Evolutionary conservation across 352 stramenopile species (phyloP), one percentile per base, ranked within the genome.

Genomic region (Halophytophthora polymorphica): DNA sequence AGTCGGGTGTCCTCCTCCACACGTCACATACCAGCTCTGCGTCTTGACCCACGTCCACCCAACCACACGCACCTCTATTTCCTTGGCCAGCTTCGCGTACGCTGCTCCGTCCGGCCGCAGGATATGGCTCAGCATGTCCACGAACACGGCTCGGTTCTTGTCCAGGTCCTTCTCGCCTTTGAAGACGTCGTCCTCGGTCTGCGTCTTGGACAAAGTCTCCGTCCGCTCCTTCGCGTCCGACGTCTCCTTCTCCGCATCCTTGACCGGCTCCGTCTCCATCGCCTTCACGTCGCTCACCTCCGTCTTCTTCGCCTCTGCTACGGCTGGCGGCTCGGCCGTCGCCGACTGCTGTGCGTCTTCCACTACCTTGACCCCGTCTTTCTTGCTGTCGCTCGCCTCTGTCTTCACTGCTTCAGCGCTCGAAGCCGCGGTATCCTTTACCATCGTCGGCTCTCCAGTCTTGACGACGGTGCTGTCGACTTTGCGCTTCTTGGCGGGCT

Each of bases 11-110:
- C 33, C 33, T 14, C 33, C 10, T 15, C 6, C 19, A 41, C 23
- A 38, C 34, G 58, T 29, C 19, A 62, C 10, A 41, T 35, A 46
- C 22, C 50, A 55, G 2, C 43, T 41, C 22, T 18, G 15, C 12
- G n/a, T 53, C n/a, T 21, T 34, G 15, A 62, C 1, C 44, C 3
- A 40, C 50, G 17, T 28, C 22, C 28, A 18, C 6, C 1, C 37
- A 6, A 41, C n/a, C n/a, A n/a, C n/a, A 31, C 56, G 13, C 50
- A 88, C 79, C 71, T 92, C 81, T 46, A 92, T 89, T 47, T 88
- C 73, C 10, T 73, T 73, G n/a, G 80, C 73, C 31, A 89, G 49
- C 13, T 83, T 58, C 11, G 47, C 46, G 38, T 73, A 64, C 14
- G 56, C 50, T 19, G 65, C 43, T 15, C 75, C 73, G 37, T 73